Conservation (phyloP, 306 rosid genomes). For the Fragaria iinumae region DNA sequence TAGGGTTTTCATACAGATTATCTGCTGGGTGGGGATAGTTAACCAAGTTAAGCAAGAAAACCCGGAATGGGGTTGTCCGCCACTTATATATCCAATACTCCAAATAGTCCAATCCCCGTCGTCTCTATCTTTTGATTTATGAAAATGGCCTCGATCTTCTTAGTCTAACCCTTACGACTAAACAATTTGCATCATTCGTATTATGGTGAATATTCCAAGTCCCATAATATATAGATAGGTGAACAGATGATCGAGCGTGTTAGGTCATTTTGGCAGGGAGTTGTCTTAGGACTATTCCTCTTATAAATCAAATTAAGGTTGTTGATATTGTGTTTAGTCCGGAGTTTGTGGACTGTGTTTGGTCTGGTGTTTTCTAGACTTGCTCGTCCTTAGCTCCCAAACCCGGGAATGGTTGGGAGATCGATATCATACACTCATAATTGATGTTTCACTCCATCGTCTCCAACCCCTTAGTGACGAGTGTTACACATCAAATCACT, state of each 20-base stretch:
- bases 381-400: constrained; percentile 7
- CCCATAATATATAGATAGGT: not conserved
- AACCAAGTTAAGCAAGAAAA: constrained; percentile 40
- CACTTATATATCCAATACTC: not conserved
- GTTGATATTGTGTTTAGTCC: constrained; percentile 12
- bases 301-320: not conserved
- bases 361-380: constrained; percentile 2
- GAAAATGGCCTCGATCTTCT: not conserved
- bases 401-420: constrained; percentile 8
- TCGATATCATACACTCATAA: not conserved
- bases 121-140: not conserved
- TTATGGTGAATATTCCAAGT: not conserved
- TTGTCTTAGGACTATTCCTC: not conserved
- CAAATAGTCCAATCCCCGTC: not conserved
- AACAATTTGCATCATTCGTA: not conserved
- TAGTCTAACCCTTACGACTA: not conserved
- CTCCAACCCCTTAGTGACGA: not conserved
- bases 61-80: constrained; percentile 76
- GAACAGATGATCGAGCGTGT: not conserved
- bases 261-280: constrained; percentile 22
- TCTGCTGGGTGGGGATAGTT: not conserved
- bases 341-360: constrained; percentile 33
- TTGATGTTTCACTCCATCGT: not conserved
- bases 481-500: not conserved
- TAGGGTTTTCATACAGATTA: not conserved